Percentiles rank a stretch among this genome's conserved stretches.
Conservation (phyloP, 768 basidiomycete species). For the Crassisporium funariophilum region DNA sequence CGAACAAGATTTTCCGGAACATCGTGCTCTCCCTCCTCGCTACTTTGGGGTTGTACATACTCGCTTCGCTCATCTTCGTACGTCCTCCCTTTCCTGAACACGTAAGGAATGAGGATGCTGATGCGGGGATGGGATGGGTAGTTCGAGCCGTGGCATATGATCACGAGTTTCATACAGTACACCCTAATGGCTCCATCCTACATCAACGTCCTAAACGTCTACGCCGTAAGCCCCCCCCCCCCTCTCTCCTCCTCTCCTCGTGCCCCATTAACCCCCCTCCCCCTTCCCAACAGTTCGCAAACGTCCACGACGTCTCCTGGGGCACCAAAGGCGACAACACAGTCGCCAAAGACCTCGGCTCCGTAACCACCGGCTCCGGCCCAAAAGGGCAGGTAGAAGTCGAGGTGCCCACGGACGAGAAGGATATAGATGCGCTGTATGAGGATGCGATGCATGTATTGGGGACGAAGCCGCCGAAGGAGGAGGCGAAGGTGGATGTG, state of each 20-base stretch:
- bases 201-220: conserved; percentile 91
- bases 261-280: no score
- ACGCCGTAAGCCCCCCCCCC: conserved; percentile 54
- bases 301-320: conserved; percentile 93
- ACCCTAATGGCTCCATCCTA: conserved; percentile 91
- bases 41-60: conserved; percentile 86
- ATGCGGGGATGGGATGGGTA: conserved; percentile 36
- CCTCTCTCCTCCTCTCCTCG: neutral
- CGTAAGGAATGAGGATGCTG: neutral
- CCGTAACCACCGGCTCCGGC: conserved; percentile 72
- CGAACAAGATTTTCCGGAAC: conserved; percentile 81
- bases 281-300: conserved; percentile 61
- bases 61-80: conserved; percentile 84
- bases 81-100: conserved; percentile 33
- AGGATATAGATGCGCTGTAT: conserved; percentile 87
- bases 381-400: conserved; percentile 71
- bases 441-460: conserved; percentile 89
- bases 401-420: conserved; percentile 80
- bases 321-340: conserved; percentile 96
- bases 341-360: conserved; percentile 81
- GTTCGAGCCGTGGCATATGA: conserved; percentile 99
- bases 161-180: conserved; percentile 95
- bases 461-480: conserved; percentile 75
- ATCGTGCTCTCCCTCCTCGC: conserved; percentile 85
- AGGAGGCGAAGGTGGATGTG: conserved; percentile 60